Evolutionary conservation across 305 asterid genomes (phyloP).

Genomic region (Nicotiana rustica): DNA sequence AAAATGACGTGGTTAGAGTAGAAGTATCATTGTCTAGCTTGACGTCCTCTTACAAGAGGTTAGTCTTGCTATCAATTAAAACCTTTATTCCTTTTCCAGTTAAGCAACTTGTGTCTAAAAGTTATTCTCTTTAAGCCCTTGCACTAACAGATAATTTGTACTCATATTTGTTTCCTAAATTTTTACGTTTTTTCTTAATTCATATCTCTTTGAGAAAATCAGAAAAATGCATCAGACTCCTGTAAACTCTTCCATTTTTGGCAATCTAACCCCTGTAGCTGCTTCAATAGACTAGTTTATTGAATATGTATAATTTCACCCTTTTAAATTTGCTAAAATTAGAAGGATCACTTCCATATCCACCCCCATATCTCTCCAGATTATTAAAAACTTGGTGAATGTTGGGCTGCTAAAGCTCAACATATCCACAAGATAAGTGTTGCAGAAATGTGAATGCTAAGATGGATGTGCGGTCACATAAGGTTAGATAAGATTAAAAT

Average conservation of each 20-base stretch:
- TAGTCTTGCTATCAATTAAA: not conserved
- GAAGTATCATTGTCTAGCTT: constrained; percentile 12
- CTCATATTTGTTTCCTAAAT: not conserved
- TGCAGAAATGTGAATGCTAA: too few relatives aligned
- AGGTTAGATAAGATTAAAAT: too few relatives aligned
- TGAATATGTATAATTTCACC: not conserved
- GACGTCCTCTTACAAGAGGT: constrained; percentile 14
- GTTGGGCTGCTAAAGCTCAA: too few relatives aligned
- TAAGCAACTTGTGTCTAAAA: not conserved
- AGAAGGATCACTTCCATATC: not conserved
- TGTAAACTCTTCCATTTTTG: constrained; percentile 3
- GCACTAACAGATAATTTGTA: not conserved
- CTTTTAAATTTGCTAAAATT: not conserved
- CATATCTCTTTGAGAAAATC: not conserved
- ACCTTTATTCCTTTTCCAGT: not conserved
- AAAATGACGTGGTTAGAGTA: not conserved
- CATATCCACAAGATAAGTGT: too few relatives aligned
- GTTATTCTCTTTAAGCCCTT: not conserved
- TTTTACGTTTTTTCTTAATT: not conserved
- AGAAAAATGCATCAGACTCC: not conserved
- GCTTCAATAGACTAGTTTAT: not conserved
- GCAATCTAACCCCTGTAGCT: not conserved
- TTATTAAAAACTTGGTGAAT: not conserved
- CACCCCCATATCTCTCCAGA: not conserved
- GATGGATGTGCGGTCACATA: too few relatives aligned